Base-by-base conservation (phyloP, 352 stramenopile species). In the Halophytophthora batemanensis region DNA sequence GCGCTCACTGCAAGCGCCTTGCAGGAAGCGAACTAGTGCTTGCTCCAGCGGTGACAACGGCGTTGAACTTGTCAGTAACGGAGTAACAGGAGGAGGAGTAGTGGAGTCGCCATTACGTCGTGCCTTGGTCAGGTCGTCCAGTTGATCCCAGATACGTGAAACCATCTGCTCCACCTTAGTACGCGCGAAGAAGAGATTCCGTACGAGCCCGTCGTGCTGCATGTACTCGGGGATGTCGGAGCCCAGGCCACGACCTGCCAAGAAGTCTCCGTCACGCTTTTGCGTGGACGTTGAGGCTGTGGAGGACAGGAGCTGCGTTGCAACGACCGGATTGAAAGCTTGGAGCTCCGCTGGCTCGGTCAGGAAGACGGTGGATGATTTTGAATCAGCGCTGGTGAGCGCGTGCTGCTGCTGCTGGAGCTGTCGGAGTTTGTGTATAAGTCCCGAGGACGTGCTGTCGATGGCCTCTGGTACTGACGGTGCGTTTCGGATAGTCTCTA, bases 121-220 rank as follows among this genome's bases (percentile, higher is more conserved):
- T 31, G 60, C 50, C 35, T 77, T 64, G 2, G 82, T 53, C 14
- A 82, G 51, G 2, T 86, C 74, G 15, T 87, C 73, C 11, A 86
- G 68, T 33, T 85, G 65, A 21, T 79, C 60, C 80, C 80, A 90
- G 0, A 90, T 44, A 22, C 78, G 71, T 12, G 39, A 37, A n/a
- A 88, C 61, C 10, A 87, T 39, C 21, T 71, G 49, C 47, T 91
- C 71, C 6, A 84, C 56, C 6, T 72, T 68, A 12, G 46, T 45
- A 0, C 66, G 70, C 7, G 76, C 58, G 19, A 74, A 81, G 36
- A 66, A 75, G 15, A 83, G 45, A 36, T 88, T 77, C 2, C 80
- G 73, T 40, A 91, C 66, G n/a, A 84, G 59, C 1, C 77, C 77
- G 5, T 84, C 71, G 31, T 72, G 68, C 22, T 74, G 77, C 17